phyloP scores from a whole-genome alignment of 331 rosid species.

The Cydonia oblonga region DNA sequence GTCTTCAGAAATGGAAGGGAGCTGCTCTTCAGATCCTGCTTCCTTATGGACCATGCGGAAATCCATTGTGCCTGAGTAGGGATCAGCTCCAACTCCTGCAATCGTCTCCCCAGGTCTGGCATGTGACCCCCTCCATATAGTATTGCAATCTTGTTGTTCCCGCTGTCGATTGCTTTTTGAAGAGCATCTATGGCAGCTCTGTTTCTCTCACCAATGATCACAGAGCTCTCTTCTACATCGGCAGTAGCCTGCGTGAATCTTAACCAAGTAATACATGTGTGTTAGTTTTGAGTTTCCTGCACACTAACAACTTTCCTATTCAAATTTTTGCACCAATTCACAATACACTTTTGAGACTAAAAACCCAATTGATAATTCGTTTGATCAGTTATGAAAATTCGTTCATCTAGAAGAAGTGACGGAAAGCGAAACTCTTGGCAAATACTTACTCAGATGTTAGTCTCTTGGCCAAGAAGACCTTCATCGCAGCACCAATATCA shows the following conservation, averaged over 20 bases:
- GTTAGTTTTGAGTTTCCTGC: conserved; percentile 12
- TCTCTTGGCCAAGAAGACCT: conserved; percentile 78
- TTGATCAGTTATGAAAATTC: neutral
- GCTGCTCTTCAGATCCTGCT: conserved; percentile 30
- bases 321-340: neutral
- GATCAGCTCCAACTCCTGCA: conserved; percentile 63
- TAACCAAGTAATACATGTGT: conserved; percentile 10
- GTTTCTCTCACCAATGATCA: conserved; percentile 80
- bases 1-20: conserved; percentile 73
- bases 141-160: conserved; percentile 75
- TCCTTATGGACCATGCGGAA: conserved; percentile 83
- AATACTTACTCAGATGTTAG: conserved; percentile 66
- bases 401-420: neutral
- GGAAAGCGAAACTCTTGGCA: neutral
- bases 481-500: conserved; percentile 86
- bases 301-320: neutral
- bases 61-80: conserved; percentile 74
- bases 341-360: neutral
- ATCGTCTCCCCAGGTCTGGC: conserved; percentile 86
- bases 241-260: conserved; percentile 72
- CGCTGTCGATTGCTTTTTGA: conserved; percentile 42
- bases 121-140: conserved; percentile 99
- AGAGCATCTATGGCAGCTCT: conserved; percentile 63
- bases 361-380: neutral
- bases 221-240: conserved; percentile 74